These are phyloP conservation scores for Hevea brasiliensis DNA, from an alignment of 345 rosid genomes.

Conservation along the genomic window DNA sequence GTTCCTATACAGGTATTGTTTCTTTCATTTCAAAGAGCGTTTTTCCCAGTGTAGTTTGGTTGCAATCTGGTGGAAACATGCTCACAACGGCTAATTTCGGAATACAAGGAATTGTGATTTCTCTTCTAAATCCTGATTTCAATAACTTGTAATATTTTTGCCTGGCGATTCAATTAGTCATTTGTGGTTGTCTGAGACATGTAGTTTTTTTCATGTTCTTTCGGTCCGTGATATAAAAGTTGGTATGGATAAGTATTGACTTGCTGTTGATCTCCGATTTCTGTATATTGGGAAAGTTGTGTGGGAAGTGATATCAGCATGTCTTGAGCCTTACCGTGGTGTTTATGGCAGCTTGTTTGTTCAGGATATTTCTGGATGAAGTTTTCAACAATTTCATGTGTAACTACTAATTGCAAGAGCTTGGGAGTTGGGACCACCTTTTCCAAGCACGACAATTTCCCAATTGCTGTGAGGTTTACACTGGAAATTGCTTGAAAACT, in stretches of 20 bases:
- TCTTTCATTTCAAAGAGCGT: not conserved
- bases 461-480: conserved; percentile 4
- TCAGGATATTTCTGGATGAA: conserved; percentile 10
- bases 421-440: conserved; percentile 7
- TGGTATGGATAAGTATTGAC: conserved; percentile 2
- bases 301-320: conserved; percentile 7
- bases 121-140: not conserved
- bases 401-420: not conserved
- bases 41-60: not conserved
- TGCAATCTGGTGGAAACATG: not conserved
- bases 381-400: conserved; percentile 6
- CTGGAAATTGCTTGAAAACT: conserved; percentile 9
- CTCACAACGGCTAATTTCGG: not conserved
- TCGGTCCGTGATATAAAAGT: not conserved
- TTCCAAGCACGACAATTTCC: conserved; percentile 14
- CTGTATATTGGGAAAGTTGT: not conserved
- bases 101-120: not conserved
- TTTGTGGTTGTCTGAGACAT: not conserved
- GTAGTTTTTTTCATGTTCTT: not conserved
- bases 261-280: not conserved
- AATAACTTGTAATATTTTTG: not conserved
- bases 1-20: not conserved
- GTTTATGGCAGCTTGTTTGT: conserved; percentile 8
- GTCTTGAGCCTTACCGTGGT: not conserved
- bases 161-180: not conserved